phyloP scores from a whole-genome alignment of 208 protist genomes.

The Crithidia mellificae region DNA sequence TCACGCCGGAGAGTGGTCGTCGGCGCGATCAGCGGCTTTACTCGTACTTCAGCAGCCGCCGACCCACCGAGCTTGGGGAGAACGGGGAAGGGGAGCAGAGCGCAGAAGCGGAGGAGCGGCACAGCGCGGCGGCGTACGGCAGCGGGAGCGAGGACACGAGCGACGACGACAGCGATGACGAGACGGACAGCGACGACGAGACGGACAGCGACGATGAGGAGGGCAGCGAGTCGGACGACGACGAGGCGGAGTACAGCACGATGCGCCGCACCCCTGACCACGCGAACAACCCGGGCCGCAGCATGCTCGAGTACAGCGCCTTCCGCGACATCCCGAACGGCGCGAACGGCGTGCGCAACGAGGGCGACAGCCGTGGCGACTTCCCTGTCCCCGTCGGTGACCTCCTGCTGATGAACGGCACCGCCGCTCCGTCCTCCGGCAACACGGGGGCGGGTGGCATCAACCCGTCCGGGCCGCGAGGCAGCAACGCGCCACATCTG shows the following conservation, averaged over 20 bases:
- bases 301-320: slow-evolving; percentile 28
- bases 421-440: no score
- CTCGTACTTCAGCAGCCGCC: slow-evolving; percentile 7
- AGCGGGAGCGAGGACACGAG: slow-evolving; percentile 18
- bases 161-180: slow-evolving; percentile 2
- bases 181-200: slow-evolving; percentile 9
- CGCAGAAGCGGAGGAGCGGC: not conserved
- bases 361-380: slow-evolving; percentile 3
- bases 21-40: not conserved
- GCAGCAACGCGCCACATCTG: not conserved
- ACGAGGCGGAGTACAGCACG: slow-evolving; percentile 28
- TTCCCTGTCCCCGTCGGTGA: not conserved
- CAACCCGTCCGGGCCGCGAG: no score
- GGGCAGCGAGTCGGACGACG: slow-evolving; percentile 6
- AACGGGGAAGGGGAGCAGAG: slow-evolving; percentile 14
- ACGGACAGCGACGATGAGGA: slow-evolving; percentile 6
- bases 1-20: not conserved
- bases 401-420: not conserved
- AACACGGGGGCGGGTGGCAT: no score
- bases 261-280: slow-evolving; percentile 18
- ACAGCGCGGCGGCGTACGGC: slow-evolving; percentile 6
- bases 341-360: not conserved
- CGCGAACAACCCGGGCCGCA: slow-evolving; percentile 4
- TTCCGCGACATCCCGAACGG: slow-evolving; percentile 13
- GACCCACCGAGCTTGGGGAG: not conserved